These are phyloP conservation scores for Skeletonema potamos DNA, from an alignment of 108 stramenopile species.

Conservation along the genomic window DNA sequence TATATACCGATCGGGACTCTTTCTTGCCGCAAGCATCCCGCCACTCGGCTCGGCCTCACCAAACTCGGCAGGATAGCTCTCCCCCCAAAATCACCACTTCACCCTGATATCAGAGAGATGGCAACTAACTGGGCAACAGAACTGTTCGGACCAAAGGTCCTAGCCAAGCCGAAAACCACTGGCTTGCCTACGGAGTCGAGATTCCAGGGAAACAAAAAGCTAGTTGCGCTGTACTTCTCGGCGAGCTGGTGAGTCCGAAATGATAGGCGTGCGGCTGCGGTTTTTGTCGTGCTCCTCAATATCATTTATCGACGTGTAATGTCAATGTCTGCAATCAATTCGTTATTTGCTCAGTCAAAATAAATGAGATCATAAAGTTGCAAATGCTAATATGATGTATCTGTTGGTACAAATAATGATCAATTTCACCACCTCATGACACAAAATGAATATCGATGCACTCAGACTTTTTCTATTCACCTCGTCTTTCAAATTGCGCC, in stretches of 20 bases:
- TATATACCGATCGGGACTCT: too few relatives aligned
- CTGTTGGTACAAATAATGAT: background rate
- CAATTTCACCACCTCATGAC: background rate
- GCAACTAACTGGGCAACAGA: constrained; percentile 13
- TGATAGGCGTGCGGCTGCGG: background rate
- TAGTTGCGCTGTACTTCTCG: constrained; percentile 72
- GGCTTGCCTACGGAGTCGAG: constrained; percentile 35
- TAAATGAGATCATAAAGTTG: too few relatives aligned
- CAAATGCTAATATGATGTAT: background rate
- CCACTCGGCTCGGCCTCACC: too few relatives aligned
- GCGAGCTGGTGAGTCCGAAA: constrained; percentile 37
- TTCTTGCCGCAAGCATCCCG: too few relatives aligned
- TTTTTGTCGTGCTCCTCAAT: background rate
- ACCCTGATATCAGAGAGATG: too few relatives aligned
- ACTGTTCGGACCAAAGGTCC: constrained; percentile 33
- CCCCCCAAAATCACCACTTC: background rate
- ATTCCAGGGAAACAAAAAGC: constrained; percentile 47
- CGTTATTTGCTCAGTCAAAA: background rate
- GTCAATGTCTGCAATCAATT: background rate
- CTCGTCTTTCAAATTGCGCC: background rate
- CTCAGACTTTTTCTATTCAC: background rate
- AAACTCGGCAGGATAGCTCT: too few relatives aligned
- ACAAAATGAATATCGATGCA: background rate
- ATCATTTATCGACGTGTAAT: background rate
- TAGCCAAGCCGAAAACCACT: constrained; percentile 29